Evolutionary conservation across 2,329 filamentous ascomycete genomes (phyloP).

Genomic region (Trichoderma sp.): DNA sequence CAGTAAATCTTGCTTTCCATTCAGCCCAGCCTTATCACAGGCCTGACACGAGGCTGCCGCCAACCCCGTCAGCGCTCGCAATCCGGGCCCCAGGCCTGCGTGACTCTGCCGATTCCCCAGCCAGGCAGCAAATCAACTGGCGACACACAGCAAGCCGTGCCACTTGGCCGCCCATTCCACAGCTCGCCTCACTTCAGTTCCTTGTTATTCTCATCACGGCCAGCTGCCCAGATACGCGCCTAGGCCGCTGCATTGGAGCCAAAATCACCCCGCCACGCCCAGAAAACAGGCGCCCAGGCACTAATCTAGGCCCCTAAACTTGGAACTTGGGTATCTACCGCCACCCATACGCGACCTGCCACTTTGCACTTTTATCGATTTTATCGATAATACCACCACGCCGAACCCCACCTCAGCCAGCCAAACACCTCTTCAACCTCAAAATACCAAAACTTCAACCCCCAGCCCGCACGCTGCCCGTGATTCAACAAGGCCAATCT

Average conservation of each 20-base stretch:
- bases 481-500: slow-evolving; percentile 2
- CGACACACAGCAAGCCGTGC: neutral
- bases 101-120: neutral
- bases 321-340: neutral
- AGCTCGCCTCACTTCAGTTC: neutral
- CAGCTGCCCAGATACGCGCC: neutral
- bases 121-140: neutral
- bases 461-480: neutral
- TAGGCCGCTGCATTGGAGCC: neutral
- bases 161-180: neutral
- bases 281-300: neutral
- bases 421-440: neutral
- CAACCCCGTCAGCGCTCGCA: neutral
- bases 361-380: slow-evolving; percentile 6
- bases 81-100: neutral
- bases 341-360: slow-evolving; percentile 5
- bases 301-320: neutral
- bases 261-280: slow-evolving; percentile 14
- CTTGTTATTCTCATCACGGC: neutral
- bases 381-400: slow-evolving; percentile 21
- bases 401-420: slow-evolving; percentile 2
- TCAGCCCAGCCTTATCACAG: slow-evolving; percentile 14
- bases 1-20: neutral
- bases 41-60: slow-evolving; percentile 10
- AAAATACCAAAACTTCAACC: neutral